Conservation (phyloP, 2,329 filamentous ascomycete species). For the Pseudogymnoascus sp. region DNA sequence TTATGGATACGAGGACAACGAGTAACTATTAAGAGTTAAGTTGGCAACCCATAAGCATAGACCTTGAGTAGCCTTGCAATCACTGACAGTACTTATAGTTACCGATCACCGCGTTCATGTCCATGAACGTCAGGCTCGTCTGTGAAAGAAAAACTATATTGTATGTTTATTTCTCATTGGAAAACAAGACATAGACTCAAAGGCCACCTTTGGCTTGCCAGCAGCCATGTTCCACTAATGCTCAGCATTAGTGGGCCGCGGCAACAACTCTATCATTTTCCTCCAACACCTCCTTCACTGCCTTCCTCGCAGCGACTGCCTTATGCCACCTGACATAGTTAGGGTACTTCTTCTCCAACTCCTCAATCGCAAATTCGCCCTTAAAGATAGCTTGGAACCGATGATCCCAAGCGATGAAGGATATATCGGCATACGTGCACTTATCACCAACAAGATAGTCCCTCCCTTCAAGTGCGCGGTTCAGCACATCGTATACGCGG, state of each 20-base stretch:
- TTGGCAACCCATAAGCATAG: background rate
- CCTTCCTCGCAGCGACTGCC: slow-evolving; percentile 11
- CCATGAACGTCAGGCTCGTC: background rate
- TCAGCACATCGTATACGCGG: slow-evolving; percentile 34
- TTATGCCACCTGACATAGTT: slow-evolving; percentile 11
- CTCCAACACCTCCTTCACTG: slow-evolving; percentile 16
- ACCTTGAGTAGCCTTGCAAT: background rate
- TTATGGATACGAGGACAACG: background rate
- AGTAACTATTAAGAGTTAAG: background rate
- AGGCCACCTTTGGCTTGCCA: background rate
- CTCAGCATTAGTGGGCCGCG: background rate
- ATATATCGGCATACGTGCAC: slow-evolving; percentile 30
- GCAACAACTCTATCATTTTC: slow-evolving; percentile 10
- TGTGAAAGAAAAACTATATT: background rate
- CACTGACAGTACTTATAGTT: background rate
- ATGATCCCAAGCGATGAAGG: slow-evolving; percentile 27
- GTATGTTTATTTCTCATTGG: background rate
- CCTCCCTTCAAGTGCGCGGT: slow-evolving; percentile 28
- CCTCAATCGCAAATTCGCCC: background rate
- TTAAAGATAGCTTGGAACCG: slow-evolving; percentile 4
- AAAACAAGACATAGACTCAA: too few species aligned
- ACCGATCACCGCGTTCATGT: background rate
- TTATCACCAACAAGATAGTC: slow-evolving; percentile 32
- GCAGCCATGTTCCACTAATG: background rate
- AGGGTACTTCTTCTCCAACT: slow-evolving; percentile 14